Conservation (phyloP, 805 yeast species). For the Yueomyces sinensis region DNA sequence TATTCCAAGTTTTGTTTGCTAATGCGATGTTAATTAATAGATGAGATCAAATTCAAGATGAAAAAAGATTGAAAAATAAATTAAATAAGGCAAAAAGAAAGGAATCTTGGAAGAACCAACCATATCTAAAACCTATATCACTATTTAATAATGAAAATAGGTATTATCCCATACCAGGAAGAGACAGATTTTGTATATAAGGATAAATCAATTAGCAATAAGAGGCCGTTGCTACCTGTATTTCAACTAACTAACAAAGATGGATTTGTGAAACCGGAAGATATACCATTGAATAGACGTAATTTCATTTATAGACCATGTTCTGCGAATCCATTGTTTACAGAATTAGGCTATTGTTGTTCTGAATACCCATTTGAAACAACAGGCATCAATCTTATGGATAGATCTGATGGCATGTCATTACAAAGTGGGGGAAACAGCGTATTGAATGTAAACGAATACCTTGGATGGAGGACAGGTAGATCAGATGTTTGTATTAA, state of each 20-base stretch:
- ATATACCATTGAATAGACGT: conserved; percentile 64
- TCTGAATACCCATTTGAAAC: conserved; percentile 55
- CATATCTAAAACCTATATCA: no score
- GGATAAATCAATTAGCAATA: neutral
- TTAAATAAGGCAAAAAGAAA: no score
- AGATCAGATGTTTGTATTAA: conserved; percentile 62
- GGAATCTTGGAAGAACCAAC: no score
- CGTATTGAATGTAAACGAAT: conserved; percentile 37
- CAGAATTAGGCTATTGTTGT: conserved; percentile 48
- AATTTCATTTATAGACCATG: conserved; percentile 77
- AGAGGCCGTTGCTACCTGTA: neutral
- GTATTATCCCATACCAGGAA: conserved; percentile 18
- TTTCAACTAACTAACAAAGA: neutral
- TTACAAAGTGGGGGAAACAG: conserved; percentile 24
- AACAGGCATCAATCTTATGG: conserved; percentile 28
- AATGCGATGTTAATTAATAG: no score
- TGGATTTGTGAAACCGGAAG: conserved; percentile 34
- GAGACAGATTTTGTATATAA: conserved; percentile 14
- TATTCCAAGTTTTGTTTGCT: no score
- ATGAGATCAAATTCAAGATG: no score
- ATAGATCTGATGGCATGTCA: conserved; percentile 47
- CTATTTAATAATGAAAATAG: conserved; percentile 17
- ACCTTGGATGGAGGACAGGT: conserved; percentile 68
- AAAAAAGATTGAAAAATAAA: no score
- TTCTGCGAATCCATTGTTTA: conserved; percentile 50